Evolutionary conservation across 257 asterid genomes (phyloP).

Genomic region (Anisodus acutangulus): DNA sequence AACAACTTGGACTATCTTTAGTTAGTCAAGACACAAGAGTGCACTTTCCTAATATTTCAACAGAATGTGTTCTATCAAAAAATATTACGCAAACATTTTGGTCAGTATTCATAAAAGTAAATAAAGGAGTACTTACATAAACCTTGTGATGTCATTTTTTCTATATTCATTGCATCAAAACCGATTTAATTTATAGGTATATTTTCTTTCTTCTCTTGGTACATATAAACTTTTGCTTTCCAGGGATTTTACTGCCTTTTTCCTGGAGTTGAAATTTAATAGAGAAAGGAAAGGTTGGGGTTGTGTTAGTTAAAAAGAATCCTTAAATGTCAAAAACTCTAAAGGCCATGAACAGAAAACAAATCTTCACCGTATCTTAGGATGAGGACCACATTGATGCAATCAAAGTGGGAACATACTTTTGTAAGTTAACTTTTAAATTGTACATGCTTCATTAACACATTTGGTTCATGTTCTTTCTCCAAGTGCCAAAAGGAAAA

Average conservation of each 20-base stretch:
- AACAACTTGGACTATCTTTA: no score
- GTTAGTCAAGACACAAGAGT: no score
- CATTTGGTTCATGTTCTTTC: constrained; percentile 25
- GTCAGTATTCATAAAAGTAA: background rate
- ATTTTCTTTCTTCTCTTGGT: background rate
- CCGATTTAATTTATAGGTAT: background rate
- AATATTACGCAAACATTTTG: background rate
- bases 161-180: constrained; percentile 3
- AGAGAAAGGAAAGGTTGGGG: background rate
- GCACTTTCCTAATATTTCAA: no score
- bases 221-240: background rate
- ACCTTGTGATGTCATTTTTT: background rate
- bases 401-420: constrained; percentile 19
- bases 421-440: background rate
- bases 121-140: background rate
- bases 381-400: constrained; percentile 23
- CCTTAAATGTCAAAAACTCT: constrained; percentile 26
- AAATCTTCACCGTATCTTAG: constrained; percentile 29
- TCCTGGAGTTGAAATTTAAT: background rate
- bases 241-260: background rate
- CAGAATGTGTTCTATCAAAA: background rate
- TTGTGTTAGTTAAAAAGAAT: constrained; percentile 19
- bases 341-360: background rate
- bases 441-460: constrained; percentile 25
- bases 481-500: background rate